phyloP scores from a whole-genome alignment of 2,329 filamentous ascomycete genomes.

The Xylaria multiplex region DNA sequence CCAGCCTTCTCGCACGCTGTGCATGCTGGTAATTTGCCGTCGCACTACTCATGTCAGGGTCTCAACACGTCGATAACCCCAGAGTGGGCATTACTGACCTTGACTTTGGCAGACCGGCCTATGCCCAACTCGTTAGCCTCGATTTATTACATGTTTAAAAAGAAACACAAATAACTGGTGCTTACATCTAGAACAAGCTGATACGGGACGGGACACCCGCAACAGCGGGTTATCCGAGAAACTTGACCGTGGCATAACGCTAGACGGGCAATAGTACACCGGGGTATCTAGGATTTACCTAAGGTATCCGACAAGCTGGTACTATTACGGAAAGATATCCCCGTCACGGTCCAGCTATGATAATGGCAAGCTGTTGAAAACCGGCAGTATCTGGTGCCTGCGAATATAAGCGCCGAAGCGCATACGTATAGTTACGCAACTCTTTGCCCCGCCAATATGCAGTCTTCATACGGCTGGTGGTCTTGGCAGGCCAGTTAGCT shows the following conservation, averaged over 20 bases:
- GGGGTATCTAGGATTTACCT: constrained; percentile 9
- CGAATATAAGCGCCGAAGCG: constrained; percentile 26
- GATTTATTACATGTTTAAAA: not conserved
- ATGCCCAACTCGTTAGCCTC: constrained; percentile 47
- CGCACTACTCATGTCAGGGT: constrained; percentile 67
- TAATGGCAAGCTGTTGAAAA: not conserved
- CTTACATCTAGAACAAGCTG: constrained; percentile 80
- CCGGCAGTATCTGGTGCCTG: constrained; percentile 13
- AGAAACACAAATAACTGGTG: constrained; percentile 25
- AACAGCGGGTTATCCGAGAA: constrained; percentile 66
- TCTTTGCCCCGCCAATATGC: constrained; percentile 28
- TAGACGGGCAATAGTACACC: constrained; percentile 18
- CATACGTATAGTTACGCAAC: constrained; percentile 22
- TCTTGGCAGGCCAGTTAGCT: constrained; percentile 28
- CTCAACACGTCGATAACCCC: constrained; percentile 10
- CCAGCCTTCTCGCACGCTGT: constrained; percentile 94
- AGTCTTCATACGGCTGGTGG: constrained; percentile 1
- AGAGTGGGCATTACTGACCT: constrained; percentile 58
- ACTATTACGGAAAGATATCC: not conserved
- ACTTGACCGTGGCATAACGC: constrained; percentile 53
- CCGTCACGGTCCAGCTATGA: constrained; percentile 5
- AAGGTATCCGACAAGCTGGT: not conserved
- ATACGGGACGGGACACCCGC: constrained; percentile 80
- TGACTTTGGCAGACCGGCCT: constrained; percentile 90
- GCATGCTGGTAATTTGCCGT: constrained; percentile 94